A percentile compares a stretch with the other conserved stretches of the same genome.
Evolutionary conservation across 805 yeast genomes (phyloP).

Genomic region (Candida hungchunana): DNA sequence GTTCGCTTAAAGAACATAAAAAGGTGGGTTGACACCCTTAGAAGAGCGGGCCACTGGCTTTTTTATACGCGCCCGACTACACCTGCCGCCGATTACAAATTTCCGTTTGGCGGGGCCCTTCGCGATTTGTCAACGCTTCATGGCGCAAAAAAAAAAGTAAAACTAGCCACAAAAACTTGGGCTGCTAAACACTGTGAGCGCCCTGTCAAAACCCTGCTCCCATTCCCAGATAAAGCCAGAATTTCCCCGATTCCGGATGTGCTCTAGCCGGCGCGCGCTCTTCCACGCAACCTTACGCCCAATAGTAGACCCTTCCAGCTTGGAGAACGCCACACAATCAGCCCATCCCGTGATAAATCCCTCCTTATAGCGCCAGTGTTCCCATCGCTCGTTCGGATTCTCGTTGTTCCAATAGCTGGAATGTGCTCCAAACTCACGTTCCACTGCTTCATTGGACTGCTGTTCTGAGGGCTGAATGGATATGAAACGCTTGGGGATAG

Average conservation of each 20-base stretch:
- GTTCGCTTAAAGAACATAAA: neutral
- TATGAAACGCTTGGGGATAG: slow-evolving; percentile 37
- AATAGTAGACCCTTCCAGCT: slow-evolving; percentile 61
- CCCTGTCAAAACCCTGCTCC: slow-evolving; percentile 80
- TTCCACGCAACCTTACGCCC: slow-evolving; percentile 78
- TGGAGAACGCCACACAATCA: slow-evolving; percentile 67
- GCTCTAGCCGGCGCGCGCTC: slow-evolving; percentile 56
- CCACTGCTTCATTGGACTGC: slow-evolving; percentile 37
- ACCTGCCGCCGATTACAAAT: neutral
- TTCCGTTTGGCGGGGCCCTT: neutral
- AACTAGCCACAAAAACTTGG: neutral
- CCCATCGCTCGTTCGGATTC: slow-evolving; percentile 57
- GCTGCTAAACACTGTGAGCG: slow-evolving; percentile 29
- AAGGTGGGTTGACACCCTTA: neutral
- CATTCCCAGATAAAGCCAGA: slow-evolving; percentile 76
- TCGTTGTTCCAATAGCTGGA: slow-evolving; percentile 62
- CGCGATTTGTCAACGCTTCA: neutral
- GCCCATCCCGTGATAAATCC: slow-evolving; percentile 76
- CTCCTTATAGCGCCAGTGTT: slow-evolving; percentile 76
- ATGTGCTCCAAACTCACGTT: slow-evolving; percentile 43
- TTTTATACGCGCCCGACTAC: slow-evolving; percentile 1
- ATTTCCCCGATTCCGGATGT: slow-evolving; percentile 49
- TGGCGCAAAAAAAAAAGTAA: neutral
- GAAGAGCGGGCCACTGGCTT: neutral
- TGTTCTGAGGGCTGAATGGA: slow-evolving; percentile 35